These are phyloP conservation scores for Collybia sordida DNA, from an alignment of 768 basidiomycete species.

Conservation along the genomic window DNA sequence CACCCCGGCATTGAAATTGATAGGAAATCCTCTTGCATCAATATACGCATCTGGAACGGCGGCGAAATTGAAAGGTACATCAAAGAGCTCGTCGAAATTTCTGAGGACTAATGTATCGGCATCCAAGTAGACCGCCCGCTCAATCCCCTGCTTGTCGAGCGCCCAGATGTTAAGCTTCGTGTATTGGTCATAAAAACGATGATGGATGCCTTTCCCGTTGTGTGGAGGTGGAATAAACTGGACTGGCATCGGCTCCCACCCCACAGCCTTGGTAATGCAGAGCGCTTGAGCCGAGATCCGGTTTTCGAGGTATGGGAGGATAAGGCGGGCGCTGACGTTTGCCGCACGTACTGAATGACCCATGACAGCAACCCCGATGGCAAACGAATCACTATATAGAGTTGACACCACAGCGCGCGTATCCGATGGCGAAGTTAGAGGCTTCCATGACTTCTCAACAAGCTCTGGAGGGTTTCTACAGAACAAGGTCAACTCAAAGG, in stretches of 20 bases:
- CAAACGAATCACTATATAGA: conserved; percentile 27
- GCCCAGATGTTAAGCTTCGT: conserved; percentile 43
- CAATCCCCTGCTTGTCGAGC: conserved; percentile 28
- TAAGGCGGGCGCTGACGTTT: conserved; percentile 23
- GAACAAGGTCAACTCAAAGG: neutral
- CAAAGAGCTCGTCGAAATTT: conserved; percentile 45
- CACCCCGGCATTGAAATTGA: conserved; percentile 40
- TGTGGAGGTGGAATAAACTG: conserved; percentile 37
- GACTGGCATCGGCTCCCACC: conserved; percentile 36
- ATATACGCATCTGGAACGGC: conserved; percentile 40
- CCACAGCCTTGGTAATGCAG: conserved; percentile 35
- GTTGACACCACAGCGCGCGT: conserved; percentile 24
- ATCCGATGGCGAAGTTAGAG: neutral
- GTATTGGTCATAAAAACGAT: conserved; percentile 39
- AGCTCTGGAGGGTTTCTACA: conserved; percentile 18
- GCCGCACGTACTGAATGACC: conserved; percentile 22
- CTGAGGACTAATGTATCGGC: conserved; percentile 40
- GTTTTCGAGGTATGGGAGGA: conserved; percentile 21
- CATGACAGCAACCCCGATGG: conserved; percentile 25
- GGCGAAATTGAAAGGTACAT: conserved; percentile 37
- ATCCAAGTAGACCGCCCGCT: conserved; percentile 36
- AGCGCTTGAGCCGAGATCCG: conserved; percentile 35
- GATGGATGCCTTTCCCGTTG: conserved; percentile 31
- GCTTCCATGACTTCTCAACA: neutral
- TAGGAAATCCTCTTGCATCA: conserved; percentile 27